Evolutionary conservation across 352 stramenopile species (phyloP).

Genomic region (Poterioochromonas sp.): DNA sequence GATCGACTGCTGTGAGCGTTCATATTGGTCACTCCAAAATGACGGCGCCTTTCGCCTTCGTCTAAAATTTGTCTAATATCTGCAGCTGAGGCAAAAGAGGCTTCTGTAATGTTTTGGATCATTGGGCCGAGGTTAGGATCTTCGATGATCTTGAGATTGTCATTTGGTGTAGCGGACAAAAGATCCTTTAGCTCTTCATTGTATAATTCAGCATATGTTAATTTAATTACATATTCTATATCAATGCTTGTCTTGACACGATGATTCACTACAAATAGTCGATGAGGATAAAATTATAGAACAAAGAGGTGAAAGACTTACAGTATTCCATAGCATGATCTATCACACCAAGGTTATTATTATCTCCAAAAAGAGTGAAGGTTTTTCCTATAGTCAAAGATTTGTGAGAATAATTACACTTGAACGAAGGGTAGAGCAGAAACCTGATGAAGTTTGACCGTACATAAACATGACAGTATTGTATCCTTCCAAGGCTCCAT

Average conservation of each 20-base stretch:
- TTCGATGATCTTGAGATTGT: conserved; percentile 2
- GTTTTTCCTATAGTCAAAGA: conserved; percentile 24
- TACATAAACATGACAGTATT: conserved; percentile 99
- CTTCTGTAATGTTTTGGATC: conserved; percentile 29
- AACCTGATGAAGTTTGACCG: conserved; percentile 90
- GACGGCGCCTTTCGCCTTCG: not conserved
- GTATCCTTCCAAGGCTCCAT: conserved; percentile 92
- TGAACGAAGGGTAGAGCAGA: conserved; percentile 44
- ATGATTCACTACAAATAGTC: not conserved
- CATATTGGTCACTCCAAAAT: conserved; percentile 41
- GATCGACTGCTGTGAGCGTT: conserved; percentile 46
- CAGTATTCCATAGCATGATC: conserved; percentile 64
- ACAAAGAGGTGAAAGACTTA: conserved; percentile 69
- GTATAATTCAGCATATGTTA: conserved; percentile 24
- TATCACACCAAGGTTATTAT: conserved; percentile 35
- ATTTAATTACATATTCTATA: conserved; percentile 20
- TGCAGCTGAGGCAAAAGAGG: not conserved
- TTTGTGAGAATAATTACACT: not conserved
- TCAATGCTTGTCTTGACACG: not conserved
- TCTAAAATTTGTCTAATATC: not conserved
- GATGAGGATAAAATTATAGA: conserved; percentile 22
- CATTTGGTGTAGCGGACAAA: not conserved
- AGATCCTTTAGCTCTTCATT: conserved; percentile 34
- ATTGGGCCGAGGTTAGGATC: conserved; percentile 27
- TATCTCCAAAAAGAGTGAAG: conserved; percentile 23